Evolutionary conservation across 352 stramenopile species (phyloP), one percentile per base, ranked within the genome.

Genomic region (Peronospora belbahrii): DNA sequence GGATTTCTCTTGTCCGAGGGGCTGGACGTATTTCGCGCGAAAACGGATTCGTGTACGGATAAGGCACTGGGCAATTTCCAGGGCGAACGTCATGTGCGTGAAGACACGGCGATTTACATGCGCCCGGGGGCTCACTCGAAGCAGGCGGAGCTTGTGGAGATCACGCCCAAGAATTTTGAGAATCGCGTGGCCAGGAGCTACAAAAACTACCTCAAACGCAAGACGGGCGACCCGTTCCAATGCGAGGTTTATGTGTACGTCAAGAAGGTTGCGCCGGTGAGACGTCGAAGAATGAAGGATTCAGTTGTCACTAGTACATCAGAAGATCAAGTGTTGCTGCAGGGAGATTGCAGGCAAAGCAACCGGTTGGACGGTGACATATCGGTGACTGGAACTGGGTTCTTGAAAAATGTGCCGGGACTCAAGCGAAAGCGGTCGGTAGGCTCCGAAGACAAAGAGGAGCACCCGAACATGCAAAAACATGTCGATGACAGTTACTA

Each of bases 161-260:
- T 90, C 48, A 70, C 59, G 7, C 48, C 68, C 18, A 51, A 37
- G 22, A 90, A 88, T 53, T 90, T 90, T 48, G 71, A 85, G 46
- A 58, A 56, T 13, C 76, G 79, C 22, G 70, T 90, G 41, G 65
- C 70, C 46, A 70, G 80, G 40, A 81, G 72, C 20, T 88, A 83
- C 57, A 73, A 70, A 34, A 90, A 90, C 35, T 88, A 77, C 43
- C 67, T 90, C 49, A 87, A 87, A 59, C 69, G 72, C 48, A 86
- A 85, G 51, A 53, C 59, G 18, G 37, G 54, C 15, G 60, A 60
- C 13, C 56, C 52, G n/a, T 88, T 85, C 46, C 68, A 84, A 49
- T 90, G 74, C 51, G 75, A 84, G 20, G 59, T 88, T 31, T 69
- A 85, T 54, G 78, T 72, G 35, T 90, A 85, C 42, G 76, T 90